Conservation (phyloP, 2,329 filamentous ascomycete species). For the Westerdykella sp. region DNA sequence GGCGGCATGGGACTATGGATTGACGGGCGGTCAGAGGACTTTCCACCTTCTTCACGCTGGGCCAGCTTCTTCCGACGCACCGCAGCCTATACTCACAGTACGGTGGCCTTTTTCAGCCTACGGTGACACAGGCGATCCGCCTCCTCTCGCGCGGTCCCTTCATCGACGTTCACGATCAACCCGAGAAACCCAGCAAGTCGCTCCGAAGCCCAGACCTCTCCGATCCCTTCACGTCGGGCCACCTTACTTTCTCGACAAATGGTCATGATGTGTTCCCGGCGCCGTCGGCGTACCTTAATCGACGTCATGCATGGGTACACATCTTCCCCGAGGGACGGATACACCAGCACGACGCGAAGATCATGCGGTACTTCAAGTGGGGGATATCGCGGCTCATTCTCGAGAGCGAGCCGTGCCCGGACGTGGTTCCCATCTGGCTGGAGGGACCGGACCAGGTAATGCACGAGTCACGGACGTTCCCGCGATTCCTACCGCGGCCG, state of each 20-base stretch:
- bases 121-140: slow-evolving; percentile 76
- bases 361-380: slow-evolving; percentile 98
- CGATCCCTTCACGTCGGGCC: slow-evolving; percentile 52
- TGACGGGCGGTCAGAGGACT: slow-evolving; percentile 48
- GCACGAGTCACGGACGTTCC: slow-evolving; percentile 74
- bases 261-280: slow-evolving; percentile 60
- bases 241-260: slow-evolving; percentile 59
- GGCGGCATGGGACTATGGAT: slow-evolving; percentile 1
- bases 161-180: slow-evolving; percentile 18
- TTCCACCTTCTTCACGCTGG: slow-evolving; percentile 76
- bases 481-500: slow-evolving; percentile 71
- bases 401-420: slow-evolving; percentile 78
- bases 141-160: slow-evolving; percentile 63
- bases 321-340: slow-evolving; percentile 94
- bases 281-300: slow-evolving; percentile 63
- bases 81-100: slow-evolving; percentile 68
- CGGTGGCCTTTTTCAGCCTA: slow-evolving; percentile 86
- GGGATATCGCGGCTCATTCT: slow-evolving; percentile 86
- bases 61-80: slow-evolving; percentile 87
- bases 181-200: slow-evolving; percentile 19
- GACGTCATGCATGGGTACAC: slow-evolving; percentile 80
- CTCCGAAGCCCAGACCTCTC: slow-evolving; percentile 30
- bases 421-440: slow-evolving; percentile 89
- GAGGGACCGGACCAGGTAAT: slow-evolving; percentile 85
- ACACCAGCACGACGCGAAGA: slow-evolving; percentile 72